Percentiles rank a stretch among this genome's conserved stretches.
These are phyloP conservation scores for Apiotrichum sp. DNA, from an alignment of 1,284 basidiomycete species.

Conservation along the genomic window DNA sequence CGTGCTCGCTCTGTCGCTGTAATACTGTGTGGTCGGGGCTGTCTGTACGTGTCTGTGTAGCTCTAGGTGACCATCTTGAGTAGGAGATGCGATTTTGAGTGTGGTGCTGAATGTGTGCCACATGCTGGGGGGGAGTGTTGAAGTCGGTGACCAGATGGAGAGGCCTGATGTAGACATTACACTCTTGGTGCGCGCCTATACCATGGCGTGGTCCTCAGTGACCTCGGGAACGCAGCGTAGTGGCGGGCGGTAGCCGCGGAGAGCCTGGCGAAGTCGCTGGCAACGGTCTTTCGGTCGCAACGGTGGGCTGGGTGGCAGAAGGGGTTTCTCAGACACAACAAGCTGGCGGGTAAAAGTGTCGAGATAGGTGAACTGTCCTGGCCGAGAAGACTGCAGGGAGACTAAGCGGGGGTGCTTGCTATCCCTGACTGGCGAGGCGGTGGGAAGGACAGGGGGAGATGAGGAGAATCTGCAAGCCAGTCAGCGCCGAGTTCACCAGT, in stretches of 20 bases:
- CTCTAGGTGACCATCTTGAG: too few species aligned
- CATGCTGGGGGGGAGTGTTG: too few species aligned
- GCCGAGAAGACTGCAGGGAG: neutral
- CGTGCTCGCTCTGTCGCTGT: too few species aligned
- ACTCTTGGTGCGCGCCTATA: too few species aligned
- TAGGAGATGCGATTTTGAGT: too few species aligned
- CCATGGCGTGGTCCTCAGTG: neutral
- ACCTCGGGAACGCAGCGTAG: conserved; percentile 8
- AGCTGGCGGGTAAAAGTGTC: conserved; percentile 7
- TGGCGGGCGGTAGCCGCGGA: conserved; percentile 6
- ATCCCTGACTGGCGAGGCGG: neutral
- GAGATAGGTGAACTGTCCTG: conserved; percentile 11
- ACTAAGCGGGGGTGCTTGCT: neutral
- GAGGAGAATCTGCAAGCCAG: neutral
- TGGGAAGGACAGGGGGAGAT: neutral
- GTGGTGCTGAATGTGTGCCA: too few species aligned
- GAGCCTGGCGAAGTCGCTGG: neutral
- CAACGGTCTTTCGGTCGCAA: neutral
- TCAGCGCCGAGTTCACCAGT: too few species aligned
- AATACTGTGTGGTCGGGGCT: too few species aligned
- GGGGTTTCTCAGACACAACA: conserved; percentile 6
- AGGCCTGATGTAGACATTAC: too few species aligned
- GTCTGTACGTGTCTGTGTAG: too few species aligned
- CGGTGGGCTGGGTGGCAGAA: neutral
- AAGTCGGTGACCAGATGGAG: too few species aligned